Evolutionary conservation across 2,329 filamentous ascomycete species (phyloP).

Genomic region (Diaporthe eres): DNA sequence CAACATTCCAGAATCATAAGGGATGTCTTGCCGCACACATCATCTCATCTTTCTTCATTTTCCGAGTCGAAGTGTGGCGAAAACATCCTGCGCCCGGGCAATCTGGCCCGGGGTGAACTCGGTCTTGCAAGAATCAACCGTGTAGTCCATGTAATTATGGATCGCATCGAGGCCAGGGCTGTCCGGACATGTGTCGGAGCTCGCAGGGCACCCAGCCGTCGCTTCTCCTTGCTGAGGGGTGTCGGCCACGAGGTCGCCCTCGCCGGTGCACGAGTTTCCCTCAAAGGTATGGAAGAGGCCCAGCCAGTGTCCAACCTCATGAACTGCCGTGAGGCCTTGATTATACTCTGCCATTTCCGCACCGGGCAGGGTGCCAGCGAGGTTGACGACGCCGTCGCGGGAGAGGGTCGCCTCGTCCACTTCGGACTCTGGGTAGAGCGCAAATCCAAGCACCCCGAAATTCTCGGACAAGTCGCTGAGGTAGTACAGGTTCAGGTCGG

Average conservation of each 20-base stretch:
- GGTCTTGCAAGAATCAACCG: not conserved
- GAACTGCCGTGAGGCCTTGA: not conserved
- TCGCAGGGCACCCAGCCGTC: not conserved
- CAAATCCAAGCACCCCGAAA: not conserved
- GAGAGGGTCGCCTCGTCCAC: constrained; percentile 11
- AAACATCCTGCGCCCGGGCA: constrained; percentile 9
- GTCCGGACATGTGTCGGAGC: constrained; percentile 16
- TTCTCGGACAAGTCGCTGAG: constrained; percentile 6
- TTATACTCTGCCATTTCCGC: not conserved
- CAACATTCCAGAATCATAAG: too few relatives aligned
- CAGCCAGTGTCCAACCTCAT: constrained; percentile 21
- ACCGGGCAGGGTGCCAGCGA: constrained; percentile 2
- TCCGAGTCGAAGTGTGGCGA: not conserved
- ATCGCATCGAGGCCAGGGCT: constrained; percentile 4
- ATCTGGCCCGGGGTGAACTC: constrained; percentile 17
- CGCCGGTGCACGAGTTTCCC: constrained; percentile 5
- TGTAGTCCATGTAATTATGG: constrained; percentile 16
- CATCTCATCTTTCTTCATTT: not conserved
- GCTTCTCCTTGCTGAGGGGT: not conserved
- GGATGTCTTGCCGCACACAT: not conserved
- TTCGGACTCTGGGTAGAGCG: not conserved
- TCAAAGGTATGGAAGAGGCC: constrained; percentile 3
- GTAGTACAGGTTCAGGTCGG: constrained; percentile 19
- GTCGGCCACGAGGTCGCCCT: constrained; percentile 9
- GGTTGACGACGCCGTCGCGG: constrained; percentile 8